These are phyloP conservation scores for Ustilago tritici DNA, from an alignment of 1,284 basidiomycete species.

Conservation along the genomic window DNA sequence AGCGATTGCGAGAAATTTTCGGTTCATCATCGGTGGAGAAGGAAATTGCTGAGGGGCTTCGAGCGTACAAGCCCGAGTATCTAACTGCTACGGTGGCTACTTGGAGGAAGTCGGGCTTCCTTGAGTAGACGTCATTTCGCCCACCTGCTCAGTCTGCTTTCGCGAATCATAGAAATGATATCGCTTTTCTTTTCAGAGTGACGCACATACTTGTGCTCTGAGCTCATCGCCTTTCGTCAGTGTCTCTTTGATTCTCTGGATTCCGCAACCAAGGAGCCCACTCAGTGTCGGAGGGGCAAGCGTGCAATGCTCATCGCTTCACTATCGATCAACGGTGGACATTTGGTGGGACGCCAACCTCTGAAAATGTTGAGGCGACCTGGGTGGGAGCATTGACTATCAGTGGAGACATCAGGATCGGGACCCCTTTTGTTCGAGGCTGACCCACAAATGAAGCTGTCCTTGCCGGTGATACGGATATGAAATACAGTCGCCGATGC, in stretches of 20 bases:
- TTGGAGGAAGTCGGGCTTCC: constrained; percentile 33
- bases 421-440: neutral
- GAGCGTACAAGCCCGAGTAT: constrained; percentile 26
- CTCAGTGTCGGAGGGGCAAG: neutral
- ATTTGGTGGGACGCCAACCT: neutral
- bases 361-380: neutral
- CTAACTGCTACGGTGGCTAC: constrained; percentile 25
- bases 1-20: constrained; percentile 12
- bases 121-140: constrained; percentile 9
- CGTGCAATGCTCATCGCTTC: neutral
- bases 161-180: neutral
- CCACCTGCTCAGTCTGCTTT: neutral
- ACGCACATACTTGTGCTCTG: neutral
- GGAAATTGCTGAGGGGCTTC: constrained; percentile 11
- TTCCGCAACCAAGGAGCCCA: neutral
- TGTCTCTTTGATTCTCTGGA: neutral
- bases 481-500: constrained; percentile 4
- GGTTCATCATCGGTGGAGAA: constrained; percentile 12
- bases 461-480: neutral
- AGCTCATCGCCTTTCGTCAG: neutral
- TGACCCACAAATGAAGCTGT: constrained; percentile 11
- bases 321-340: neutral
- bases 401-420: neutral
- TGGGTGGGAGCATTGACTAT: neutral
- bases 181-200: neutral